Base-by-base conservation (phyloP, 805 yeast genomes). In the Metschnikowia kunwiensis region DNA sequence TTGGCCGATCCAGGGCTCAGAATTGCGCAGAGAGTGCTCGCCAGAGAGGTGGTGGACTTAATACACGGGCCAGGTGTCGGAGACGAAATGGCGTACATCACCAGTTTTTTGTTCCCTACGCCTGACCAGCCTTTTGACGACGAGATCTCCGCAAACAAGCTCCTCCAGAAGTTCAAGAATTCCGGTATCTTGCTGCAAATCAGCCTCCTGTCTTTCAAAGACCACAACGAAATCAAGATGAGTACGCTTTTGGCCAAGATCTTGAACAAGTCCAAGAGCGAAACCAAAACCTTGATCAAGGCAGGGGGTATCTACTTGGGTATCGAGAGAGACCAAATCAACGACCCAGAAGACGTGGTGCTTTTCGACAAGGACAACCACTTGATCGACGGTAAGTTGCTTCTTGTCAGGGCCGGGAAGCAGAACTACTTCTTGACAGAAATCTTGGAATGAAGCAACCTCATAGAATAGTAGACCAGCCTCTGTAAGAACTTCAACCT, bases 41-140 rank as follows among this genome's bases (percentile, higher is more conserved):
- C 97, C 0, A 61, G 75, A 23, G 96, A 91, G 54, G 84, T 89
- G 30, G 83, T 91, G 5, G 95, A 87, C 51, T 68, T 93, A 51
- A 71, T 93, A 27, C 96, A 89, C 60, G 97, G 97, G 0, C 70
- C 68, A 7, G 91, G 88, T 4, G 71, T 72, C 7, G 89, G 96
- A 3, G 68, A 73, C 17, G 74, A 77, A 24, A 85, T 93, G 47
- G 75, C 77, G 14, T 64, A 73, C 15, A 72, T 86, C 11, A 80
- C 95, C 11, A 73, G 80, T 5, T 72, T 84, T 35, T 55, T 88
- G 25, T 88, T 79, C 58, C 81, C 81, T 7, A 62, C 73, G 2
- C 75, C 77, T 3, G 74, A 70, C 38, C 70, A 63, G 38, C 74
- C 74, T 7, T 71, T 63, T 46, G 57, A 66, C 35, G 75, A 74